Evolutionary conservation across 2,329 filamentous ascomycete genomes (phyloP).

Genomic region (Amphichorda felina): DNA sequence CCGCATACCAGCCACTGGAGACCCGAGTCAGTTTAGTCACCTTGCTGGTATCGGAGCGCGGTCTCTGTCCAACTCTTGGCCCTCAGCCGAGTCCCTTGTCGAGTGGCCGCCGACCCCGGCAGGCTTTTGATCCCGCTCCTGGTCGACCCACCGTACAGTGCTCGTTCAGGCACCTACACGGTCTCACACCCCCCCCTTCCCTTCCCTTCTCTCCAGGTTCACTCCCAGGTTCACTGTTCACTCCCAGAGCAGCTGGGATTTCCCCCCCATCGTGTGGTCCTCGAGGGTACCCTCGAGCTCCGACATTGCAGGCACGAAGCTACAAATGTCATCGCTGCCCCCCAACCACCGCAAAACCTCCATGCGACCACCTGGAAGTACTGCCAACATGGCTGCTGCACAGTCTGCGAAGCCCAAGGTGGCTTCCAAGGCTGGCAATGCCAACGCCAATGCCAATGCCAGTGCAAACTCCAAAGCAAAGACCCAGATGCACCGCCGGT

Average conservation of each 20-base stretch:
- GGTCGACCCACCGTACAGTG: conserved; percentile 12
- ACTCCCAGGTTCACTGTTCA: conserved; percentile 2
- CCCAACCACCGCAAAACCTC: conserved; percentile 43
- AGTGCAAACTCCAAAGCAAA: conserved; percentile 53
- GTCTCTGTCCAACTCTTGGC: conserved; percentile 3
- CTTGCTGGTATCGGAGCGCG: neutral
- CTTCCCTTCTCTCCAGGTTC: conserved; percentile 2
- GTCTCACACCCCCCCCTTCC: conserved; percentile 6
- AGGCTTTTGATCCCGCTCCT: conserved; percentile 14
- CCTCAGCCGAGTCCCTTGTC: neutral
- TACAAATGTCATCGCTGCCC: conserved; percentile 56
- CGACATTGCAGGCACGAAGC: conserved; percentile 15
- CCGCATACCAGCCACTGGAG: conserved; percentile 1
- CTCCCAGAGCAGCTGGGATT: neutral
- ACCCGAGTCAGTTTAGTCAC: neutral
- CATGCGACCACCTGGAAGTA: conserved; percentile 30
- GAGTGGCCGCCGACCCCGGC: conserved; percentile 9
- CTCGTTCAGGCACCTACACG: conserved; percentile 1
- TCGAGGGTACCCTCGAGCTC: neutral
- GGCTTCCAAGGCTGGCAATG: conserved; percentile 39
- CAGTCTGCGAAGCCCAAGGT: conserved; percentile 47
- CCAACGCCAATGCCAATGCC: conserved; percentile 52
- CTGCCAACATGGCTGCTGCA: conserved; percentile 50
- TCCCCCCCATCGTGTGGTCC: neutral
- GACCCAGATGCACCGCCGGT: conserved; percentile 84